Evolutionary conservation across 1,139 yeast species (phyloP).

Genomic region (Debaryomyces udenii): DNA sequence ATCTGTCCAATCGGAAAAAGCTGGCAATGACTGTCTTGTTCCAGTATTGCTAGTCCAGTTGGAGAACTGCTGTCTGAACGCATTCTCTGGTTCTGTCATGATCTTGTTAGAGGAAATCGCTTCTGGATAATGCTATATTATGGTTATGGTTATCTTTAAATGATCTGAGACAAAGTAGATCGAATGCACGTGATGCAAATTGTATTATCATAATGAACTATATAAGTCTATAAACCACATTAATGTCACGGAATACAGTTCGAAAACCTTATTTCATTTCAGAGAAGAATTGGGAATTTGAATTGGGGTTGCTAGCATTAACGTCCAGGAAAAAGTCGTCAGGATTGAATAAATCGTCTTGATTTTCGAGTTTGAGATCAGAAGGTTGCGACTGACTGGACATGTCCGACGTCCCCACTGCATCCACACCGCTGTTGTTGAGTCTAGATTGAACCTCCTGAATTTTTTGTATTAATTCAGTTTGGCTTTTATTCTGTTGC

Average conservation of each 20-base stretch:
- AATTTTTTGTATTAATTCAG: slow-evolving; percentile 23
- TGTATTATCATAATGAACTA: not conserved
- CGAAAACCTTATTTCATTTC: slow-evolving; percentile 1
- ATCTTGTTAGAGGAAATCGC: too few species aligned
- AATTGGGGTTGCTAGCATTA: slow-evolving; percentile 8
- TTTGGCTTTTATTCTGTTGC: slow-evolving; percentile 35
- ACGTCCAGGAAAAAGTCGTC: slow-evolving; percentile 21
- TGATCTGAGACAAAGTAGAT: too few species aligned
- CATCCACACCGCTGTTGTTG: not conserved
- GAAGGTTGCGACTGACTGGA: slow-evolving; percentile 7
- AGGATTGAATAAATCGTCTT: slow-evolving; percentile 15
- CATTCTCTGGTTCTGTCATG: slow-evolving; percentile 47
- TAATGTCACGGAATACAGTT: not conserved
- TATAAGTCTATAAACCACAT: slow-evolving; percentile 5
- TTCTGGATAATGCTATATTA: too few species aligned
- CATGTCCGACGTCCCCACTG: not conserved
- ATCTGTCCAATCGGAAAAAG: slow-evolving; percentile 49
- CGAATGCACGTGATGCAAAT: slow-evolving; percentile 1
- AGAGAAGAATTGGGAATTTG: slow-evolving; percentile 1
- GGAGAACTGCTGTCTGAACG: slow-evolving; percentile 45
- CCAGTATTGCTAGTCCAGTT: slow-evolving; percentile 37
- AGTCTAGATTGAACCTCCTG: slow-evolving; percentile 14
- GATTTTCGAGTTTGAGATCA: slow-evolving; percentile 10
- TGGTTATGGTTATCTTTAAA: too few species aligned
- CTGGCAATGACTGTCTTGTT: slow-evolving; percentile 23